phyloP scores from a whole-genome alignment of 345 rosid genomes.

The Erodium maritimum region DNA sequence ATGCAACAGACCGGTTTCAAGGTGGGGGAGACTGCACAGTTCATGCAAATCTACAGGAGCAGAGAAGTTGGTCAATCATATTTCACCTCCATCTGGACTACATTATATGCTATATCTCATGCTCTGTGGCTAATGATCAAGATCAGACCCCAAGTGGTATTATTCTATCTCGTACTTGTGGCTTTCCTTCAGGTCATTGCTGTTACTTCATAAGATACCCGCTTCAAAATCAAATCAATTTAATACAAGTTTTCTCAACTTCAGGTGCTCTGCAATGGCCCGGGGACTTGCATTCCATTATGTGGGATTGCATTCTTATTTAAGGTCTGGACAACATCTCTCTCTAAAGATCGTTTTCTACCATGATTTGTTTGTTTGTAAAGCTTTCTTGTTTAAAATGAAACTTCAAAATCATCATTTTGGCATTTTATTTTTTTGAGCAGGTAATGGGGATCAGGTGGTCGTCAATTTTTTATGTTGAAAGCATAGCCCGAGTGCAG shows the following conservation, averaged over 20 bases:
- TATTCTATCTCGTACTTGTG: slow-evolving; percentile 3
- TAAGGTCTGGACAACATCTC: slow-evolving; percentile 38
- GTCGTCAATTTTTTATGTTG: slow-evolving; percentile 71
- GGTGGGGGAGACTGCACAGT: slow-evolving; percentile 25
- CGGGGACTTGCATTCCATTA: slow-evolving; percentile 89
- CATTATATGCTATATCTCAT: slow-evolving; percentile 53
- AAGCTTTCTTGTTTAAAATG: neutral
- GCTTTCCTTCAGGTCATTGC: neutral
- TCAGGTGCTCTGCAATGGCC: slow-evolving; percentile 91
- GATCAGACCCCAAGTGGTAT: slow-evolving; percentile 86
- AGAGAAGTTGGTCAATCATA: slow-evolving; percentile 96
- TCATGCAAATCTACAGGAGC: slow-evolving; percentile 73
- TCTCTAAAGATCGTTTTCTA: neutral
- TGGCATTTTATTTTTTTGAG: slow-evolving; percentile 7
- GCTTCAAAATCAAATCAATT: slow-evolving; percentile 1
- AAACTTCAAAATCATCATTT: neutral
- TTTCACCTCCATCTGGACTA: slow-evolving; percentile 72
- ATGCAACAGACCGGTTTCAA: slow-evolving; percentile 25
- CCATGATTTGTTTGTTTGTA: neutral
- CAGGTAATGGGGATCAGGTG: slow-evolving; percentile 74
- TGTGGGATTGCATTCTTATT: slow-evolving; percentile 63
- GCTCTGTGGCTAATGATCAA: slow-evolving; percentile 66
- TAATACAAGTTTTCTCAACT: neutral
- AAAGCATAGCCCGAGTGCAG: slow-evolving; percentile 86
- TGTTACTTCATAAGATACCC: slow-evolving; percentile 3